Conservation (phyloP, 2,329 filamentous ascomycete genomes). For the Penicillium crustosum region DNA sequence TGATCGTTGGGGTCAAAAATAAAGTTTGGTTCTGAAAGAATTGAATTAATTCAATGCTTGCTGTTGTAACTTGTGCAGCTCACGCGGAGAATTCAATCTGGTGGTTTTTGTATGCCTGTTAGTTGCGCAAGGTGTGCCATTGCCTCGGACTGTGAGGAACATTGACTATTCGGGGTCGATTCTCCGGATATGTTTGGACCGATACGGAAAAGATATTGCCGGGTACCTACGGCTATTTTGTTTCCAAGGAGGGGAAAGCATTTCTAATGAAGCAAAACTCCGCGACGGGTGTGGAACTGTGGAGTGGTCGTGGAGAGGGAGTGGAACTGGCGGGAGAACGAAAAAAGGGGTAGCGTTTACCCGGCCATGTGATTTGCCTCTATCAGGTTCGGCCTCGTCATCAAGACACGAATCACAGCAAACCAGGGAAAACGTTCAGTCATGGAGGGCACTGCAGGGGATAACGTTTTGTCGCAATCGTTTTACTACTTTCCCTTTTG, state of each 20-base stretch:
- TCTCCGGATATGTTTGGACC: not conserved
- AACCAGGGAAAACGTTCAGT: constrained; percentile 7
- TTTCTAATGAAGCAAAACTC: not conserved
- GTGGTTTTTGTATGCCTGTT: not conserved
- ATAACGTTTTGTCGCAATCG: constrained; percentile 15
- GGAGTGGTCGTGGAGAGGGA: not conserved
- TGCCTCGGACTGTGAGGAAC: not conserved
- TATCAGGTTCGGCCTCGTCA: not conserved
- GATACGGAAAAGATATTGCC: constrained; percentile 1
- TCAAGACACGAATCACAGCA: constrained; percentile 2
- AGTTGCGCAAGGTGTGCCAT: not conserved
- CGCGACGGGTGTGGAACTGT: not conserved
- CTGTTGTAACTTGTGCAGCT: not conserved
- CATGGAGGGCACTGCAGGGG: constrained; percentile 1
- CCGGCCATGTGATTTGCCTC: constrained; percentile 10
- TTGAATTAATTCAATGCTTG: not conserved
- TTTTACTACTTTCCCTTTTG: not conserved
- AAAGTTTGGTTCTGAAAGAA: not conserved
- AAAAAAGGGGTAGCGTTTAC: constrained; percentile 12
- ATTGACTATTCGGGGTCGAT: not conserved
- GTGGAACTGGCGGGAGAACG: constrained; percentile 15
- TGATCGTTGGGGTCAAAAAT: not conserved
- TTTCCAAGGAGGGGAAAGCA: not conserved
- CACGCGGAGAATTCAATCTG: not conserved
- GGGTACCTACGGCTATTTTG: constrained; percentile 1